Evolutionary conservation across 805 yeast genomes (phyloP).

Genomic region (Candida ficus): DNA sequence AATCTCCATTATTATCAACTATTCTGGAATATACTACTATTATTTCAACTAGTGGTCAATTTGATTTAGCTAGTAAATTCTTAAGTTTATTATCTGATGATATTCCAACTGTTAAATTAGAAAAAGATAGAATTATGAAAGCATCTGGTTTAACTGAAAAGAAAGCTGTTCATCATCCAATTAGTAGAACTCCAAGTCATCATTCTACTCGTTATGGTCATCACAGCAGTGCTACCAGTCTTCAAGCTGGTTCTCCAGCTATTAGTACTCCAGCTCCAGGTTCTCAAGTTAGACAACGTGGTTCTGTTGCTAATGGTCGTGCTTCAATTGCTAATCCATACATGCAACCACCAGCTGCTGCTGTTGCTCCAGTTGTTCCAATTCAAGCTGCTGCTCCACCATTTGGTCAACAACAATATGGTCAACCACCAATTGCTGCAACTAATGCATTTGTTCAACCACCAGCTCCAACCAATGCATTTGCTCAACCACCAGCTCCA

Average conservation of each 20-base stretch:
- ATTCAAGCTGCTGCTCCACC: constrained; percentile 8
- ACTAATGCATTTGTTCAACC: neutral
- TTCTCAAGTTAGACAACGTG: neutral
- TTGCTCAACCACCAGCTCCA: constrained; percentile 8
- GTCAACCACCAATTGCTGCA: neutral
- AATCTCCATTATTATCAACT: constrained; percentile 35
- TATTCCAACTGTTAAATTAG: constrained; percentile 64
- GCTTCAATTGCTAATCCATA: neutral
- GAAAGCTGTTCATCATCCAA: constrained; percentile 8
- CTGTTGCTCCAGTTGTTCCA: constrained; percentile 1
- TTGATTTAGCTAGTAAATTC: constrained; percentile 72
- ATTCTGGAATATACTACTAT: constrained; percentile 78
- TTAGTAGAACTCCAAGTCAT: constrained; percentile 7
- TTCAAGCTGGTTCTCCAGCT: neutral
- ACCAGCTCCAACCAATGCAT: constrained; percentile 14
- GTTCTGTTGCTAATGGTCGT: neutral
- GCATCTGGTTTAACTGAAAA: constrained; percentile 42
- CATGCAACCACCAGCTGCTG: constrained; percentile 4
- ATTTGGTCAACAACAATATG: neutral
- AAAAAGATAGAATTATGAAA: constrained; percentile 71
- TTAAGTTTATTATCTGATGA: constrained; percentile 68
- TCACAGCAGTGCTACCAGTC: constrained; percentile 11
- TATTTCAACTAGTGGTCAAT: constrained; percentile 77
- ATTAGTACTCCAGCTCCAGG: neutral
- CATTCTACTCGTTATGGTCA: constrained; percentile 18